Base-by-base conservation (phyloP, 2,329 filamentous ascomycete genomes). In the Zymoseptoria brevis region DNA sequence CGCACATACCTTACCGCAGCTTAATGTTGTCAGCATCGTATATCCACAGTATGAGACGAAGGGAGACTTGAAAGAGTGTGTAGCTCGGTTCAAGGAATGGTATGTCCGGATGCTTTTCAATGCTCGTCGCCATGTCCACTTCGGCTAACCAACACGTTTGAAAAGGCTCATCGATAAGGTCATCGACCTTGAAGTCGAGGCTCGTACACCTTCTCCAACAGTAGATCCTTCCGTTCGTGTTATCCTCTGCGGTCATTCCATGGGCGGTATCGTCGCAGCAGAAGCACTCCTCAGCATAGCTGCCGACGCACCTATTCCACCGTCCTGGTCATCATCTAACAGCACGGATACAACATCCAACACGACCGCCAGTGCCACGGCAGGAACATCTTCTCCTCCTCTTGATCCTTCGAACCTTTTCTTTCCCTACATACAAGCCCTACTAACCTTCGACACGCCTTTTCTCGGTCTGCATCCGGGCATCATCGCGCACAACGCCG, bases 351-450 rank as follows among this genome's bases (percentile, higher is more conserved):
- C 50, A 19, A 58, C 55, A 35, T 50, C 59, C 50, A 35, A 53
- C 50, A 22, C 30, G 41, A 41, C 57, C 56, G 16, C 49, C 29
- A 30, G 57, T 56, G 22, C 53, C 26, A 52, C 55, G 53, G 16
- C 59, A 60, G 35, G 41, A 60, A 19, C 67, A 29, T 59, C 69
- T 19, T 58, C 65, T 9, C 62, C 68, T 6, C 58, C 62, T 13
- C 26, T 19, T 11, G 59, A 61, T 11, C 30, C 55, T 2, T 56
- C 59, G 1, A 57, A 30, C n/a, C 59, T 96, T 72, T 93, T 96
- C 87, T 97, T 97, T 72, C 93, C 93, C 1, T 93, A 91, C 73
- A 85, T 97, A 64, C 88, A 93, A 74, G 93, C 89, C 65, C 84
- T 97, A 24, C 57, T 66, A 7, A 62, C 64, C 2, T 66, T 66